Evolutionary conservation across 371 early-diverging fungal species (phyloP).

Genomic region (Mortierella sp.): DNA sequence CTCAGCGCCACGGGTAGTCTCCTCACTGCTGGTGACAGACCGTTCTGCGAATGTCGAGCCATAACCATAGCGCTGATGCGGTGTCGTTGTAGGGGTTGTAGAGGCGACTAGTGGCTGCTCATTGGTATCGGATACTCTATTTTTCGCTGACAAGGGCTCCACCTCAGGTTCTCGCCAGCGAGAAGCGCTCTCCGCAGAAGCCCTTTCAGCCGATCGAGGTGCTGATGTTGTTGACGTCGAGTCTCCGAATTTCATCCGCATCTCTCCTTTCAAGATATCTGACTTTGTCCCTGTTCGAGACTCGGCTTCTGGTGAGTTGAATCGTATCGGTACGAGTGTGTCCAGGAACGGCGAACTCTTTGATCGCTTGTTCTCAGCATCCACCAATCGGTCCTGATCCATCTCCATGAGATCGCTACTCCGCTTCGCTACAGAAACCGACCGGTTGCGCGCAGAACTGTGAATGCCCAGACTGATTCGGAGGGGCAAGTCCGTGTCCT

Average conservation of each 20-base stretch:
- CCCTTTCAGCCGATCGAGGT: neutral
- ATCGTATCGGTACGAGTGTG: constrained; percentile 36
- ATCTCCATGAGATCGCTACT: constrained; percentile 14
- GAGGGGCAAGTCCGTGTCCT: neutral
- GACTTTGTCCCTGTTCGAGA: neutral
- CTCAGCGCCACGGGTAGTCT: neutral
- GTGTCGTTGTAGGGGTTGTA: constrained; percentile 5
- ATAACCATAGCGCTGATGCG: neutral
- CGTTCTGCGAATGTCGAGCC: neutral
- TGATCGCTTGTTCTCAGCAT: constrained; percentile 19
- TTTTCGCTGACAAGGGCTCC: neutral
- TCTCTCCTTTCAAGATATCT: neutral
- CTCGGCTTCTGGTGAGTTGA: constrained; percentile 22
- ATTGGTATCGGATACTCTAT: neutral
- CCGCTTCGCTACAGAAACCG: neutral
- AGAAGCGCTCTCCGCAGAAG: neutral
- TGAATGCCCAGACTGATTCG: neutral
- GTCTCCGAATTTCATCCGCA: neutral
- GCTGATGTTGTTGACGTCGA: neutral
- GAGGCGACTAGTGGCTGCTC: neutral
- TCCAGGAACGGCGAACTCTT: constrained; percentile 37
- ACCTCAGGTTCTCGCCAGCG: neutral
- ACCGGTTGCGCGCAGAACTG: neutral
- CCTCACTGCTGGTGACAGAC: neutral
- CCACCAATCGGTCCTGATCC: constrained; percentile 10